These are phyloP conservation scores for Megacollybia marginata DNA, from an alignment of 768 basidiomycete species.

Conservation along the genomic window DNA sequence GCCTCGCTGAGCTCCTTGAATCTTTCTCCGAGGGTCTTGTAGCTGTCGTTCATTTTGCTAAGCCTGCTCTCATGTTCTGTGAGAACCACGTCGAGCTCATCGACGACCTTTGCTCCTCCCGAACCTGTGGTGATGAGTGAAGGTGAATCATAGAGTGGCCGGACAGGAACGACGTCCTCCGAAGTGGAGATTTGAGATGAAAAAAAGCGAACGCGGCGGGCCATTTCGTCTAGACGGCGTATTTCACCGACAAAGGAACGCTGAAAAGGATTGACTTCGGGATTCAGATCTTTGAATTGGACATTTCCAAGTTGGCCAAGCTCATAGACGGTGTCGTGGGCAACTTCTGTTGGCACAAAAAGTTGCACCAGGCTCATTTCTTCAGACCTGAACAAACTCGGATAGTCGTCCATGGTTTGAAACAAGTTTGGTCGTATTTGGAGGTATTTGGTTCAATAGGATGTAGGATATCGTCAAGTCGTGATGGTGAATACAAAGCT, in stretches of 20 bases:
- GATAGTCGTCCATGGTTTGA: constrained; percentile 52
- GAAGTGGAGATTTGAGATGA: constrained; percentile 79
- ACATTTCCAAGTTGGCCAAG: constrained; percentile 93
- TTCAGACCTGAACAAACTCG: constrained; percentile 88
- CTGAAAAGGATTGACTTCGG: constrained; percentile 94
- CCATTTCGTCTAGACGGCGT: constrained; percentile 92
- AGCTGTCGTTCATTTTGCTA: constrained; percentile 87
- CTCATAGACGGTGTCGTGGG: constrained; percentile 93
- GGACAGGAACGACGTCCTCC: constrained; percentile 72
- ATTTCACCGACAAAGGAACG: constrained; percentile 97
- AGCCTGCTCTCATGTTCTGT: constrained; percentile 82
- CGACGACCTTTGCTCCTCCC: constrained; percentile 86
- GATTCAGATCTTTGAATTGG: constrained; percentile 97
- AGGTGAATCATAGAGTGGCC: constrained; percentile 80
- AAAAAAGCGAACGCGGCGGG: constrained; percentile 90
- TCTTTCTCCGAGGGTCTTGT: constrained; percentile 80
- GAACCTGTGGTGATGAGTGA: constrained; percentile 87
- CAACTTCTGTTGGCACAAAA: constrained; percentile 94
- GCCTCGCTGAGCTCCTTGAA: constrained; percentile 88
- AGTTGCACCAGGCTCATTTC: constrained; percentile 97
- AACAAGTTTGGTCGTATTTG: not conserved
- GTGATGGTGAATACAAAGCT: no score
- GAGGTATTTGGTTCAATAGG: no score
- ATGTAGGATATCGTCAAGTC: no score
- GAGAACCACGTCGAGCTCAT: constrained; percentile 86